Base-by-base conservation (phyloP, 768 basidiomycete species). In the Guyanaporus albipodus region DNA sequence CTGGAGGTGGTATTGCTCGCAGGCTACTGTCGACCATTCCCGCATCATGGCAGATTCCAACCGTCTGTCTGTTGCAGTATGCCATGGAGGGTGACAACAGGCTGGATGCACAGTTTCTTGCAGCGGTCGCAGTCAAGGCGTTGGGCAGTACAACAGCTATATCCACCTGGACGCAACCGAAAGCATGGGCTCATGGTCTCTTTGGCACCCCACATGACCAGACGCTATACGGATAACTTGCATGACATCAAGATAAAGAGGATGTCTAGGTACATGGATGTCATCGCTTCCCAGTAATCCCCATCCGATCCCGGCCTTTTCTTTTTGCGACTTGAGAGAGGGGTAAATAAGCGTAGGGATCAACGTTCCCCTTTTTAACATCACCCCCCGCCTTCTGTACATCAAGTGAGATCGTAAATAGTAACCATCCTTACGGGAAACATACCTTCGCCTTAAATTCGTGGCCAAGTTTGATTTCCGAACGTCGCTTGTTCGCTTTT, bases 391-490 rank as follows among this genome's bases (percentile, higher is more conserved):
- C 96, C 72, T 83, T 89, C 95, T 98, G 66, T 43, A 52, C 33
- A 42, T 15, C 34, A 22, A 29, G 32, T 55, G 38, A 44, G 58
- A 42, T 12, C 23, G 35, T 8, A 8, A 9, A 49, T 35, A 38
- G 28, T 24, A 39, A 9, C 18, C 17, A 15, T 49, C 44, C 32
- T 36, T 27, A 38, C 10, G 9, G 6, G 33, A 18, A 50, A 67
- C 82, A 46, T 55, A 91, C 94, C 83, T 93, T 98, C 24, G 96
- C 91, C 66, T 87, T 94, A 76, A 96, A 98, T 65, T 98, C 93
- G 12, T 82, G 81, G 11, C 96, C 96, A 40, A 77, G 77, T 70
- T 64, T 76, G 38, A 65, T 71, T 69, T 72, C 79, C 67, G 71
- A 79, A 74, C 67, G 75, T 57, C 68, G 66, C 65, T 75, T 73